Conservation (phyloP, 2,329 filamentous ascomycete species). For the Balansia obtecta region DNA sequence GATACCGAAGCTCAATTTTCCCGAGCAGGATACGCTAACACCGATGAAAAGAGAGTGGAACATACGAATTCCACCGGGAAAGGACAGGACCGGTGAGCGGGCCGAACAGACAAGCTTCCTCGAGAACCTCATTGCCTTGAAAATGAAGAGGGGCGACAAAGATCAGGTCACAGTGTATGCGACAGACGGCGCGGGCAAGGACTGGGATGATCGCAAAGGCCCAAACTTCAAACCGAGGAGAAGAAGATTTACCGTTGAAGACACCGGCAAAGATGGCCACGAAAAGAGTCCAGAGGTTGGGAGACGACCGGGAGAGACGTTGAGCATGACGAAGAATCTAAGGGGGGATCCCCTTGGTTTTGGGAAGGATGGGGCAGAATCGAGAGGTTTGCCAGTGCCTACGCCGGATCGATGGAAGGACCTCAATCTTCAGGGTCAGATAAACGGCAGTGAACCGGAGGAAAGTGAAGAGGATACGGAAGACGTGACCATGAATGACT, state of each 20-base stretch:
- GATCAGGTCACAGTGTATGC: constrained; percentile 53
- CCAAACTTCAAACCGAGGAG: constrained; percentile 26
- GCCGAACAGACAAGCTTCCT: constrained; percentile 45
- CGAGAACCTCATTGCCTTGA: constrained; percentile 51
- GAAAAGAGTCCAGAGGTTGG: constrained; percentile 9
- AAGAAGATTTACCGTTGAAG: constrained; percentile 7
- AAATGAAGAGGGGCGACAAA: constrained; percentile 49
- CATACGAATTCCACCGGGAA: constrained; percentile 31
- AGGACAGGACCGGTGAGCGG: constrained; percentile 34
- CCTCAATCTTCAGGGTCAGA: constrained; percentile 5
- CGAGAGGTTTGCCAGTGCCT: constrained; percentile 18
- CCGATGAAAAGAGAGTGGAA: constrained; percentile 30
- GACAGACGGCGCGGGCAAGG: constrained; percentile 27
- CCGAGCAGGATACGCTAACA: constrained; percentile 21
- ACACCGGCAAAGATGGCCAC: not conserved
- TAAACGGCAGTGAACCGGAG: not conserved
- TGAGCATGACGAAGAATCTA: not conserved
- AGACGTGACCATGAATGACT: not conserved
- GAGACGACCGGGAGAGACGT: not conserved
- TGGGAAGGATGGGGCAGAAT: constrained; percentile 8
- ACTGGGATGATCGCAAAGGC: constrained; percentile 28
- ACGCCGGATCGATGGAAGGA: constrained; percentile 25
- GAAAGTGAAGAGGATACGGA: not conserved
- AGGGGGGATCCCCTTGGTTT: constrained; percentile 11
- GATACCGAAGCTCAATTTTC: constrained; percentile 36